Conservation (phyloP, 495 filamentous ascomycete species). For the Niebla homalea region DNA sequence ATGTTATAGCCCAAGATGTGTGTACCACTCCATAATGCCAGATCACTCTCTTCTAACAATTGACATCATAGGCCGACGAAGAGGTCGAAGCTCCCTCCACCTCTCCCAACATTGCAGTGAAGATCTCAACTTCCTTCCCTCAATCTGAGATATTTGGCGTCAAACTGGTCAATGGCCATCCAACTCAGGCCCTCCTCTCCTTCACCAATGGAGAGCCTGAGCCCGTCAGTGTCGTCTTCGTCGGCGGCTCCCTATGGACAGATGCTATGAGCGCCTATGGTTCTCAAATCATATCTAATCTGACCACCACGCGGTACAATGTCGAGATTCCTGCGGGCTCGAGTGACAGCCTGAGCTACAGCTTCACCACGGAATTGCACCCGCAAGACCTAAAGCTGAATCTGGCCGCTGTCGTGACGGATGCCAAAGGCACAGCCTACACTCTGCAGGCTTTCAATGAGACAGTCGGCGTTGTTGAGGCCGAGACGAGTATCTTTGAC, state of each 20-base stretch:
- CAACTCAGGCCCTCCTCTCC: conserved; percentile 70
- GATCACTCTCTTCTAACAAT: background rate
- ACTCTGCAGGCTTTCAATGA: conserved; percentile 74
- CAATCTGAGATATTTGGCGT: conserved; percentile 85
- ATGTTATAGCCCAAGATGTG: conserved; percentile 29
- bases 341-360: conserved; percentile 63
- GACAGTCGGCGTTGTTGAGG: conserved; percentile 80
- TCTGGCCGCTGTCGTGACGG: conserved; percentile 59
- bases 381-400: conserved; percentile 76
- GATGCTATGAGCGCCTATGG: conserved; percentile 37
- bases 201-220: conserved; percentile 72
- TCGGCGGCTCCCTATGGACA: conserved; percentile 65
- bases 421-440: conserved; percentile 51
- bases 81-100: conserved; percentile 33
- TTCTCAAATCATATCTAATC: conserved; percentile 58
- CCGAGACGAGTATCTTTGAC: conserved; percentile 85
- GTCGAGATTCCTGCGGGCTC: conserved; percentile 65
- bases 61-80: conserved; percentile 28
- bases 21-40: background rate
- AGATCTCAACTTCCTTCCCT: conserved; percentile 68
- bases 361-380: conserved; percentile 82
- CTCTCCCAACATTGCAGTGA: conserved; percentile 53
- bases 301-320: conserved; percentile 64
- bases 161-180: conserved; percentile 84
- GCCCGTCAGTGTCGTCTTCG: conserved; percentile 59